Evolutionary conservation across 164 flowering plant species (phyloP), one percentile per base, ranked within the genome.

Genomic region (Kingdonia uniflora): DNA sequence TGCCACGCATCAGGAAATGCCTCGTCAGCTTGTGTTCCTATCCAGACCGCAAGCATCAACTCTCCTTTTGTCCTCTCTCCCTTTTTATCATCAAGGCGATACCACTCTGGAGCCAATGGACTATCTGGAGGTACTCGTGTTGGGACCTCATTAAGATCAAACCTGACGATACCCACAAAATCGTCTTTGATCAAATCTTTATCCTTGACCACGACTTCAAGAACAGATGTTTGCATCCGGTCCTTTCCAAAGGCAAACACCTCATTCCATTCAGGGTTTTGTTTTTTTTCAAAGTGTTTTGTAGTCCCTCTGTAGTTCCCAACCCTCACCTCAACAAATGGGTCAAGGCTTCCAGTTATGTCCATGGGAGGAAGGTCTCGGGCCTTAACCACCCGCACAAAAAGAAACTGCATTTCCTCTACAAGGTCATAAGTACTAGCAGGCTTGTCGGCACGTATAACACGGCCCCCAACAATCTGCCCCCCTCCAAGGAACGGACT

Each of bases 401-500:
- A 91, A 35, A 91, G 76, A 57, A 80, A 91, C n/a, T 77, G 78
- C 96, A 91, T 87, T 56, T 73, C 63, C 66, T 91, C 97, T 17
- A 91, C 97, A 24, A 91, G 89, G 68, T 91, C 96, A 63, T 91
- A 91, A 24, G 96, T 87, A 47, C 85, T 76, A 19, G 81, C 66
- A 23, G 79, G 74, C 68, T 77, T 85, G 59, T 81, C 82, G 2
- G 71, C 60, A 45, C 74, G 89, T 50, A 85, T 67, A 19, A 87
- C 84, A 13, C 96, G 89, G 6, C 97, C 95, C 15, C 95, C 87
- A 38, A 87, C 87, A 56, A 91, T 81, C 66, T 74, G 70, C 14
- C 97, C 96, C 5, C 97, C 96, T 37, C 97, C 97, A 23, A 91
- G 92, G 52, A 68, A 76, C 11, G 97, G 97, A 55, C 97, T 91